phyloP scores from a whole-genome alignment of 2,329 filamentous ascomycete species.

The Hypoxylon sp. region DNA sequence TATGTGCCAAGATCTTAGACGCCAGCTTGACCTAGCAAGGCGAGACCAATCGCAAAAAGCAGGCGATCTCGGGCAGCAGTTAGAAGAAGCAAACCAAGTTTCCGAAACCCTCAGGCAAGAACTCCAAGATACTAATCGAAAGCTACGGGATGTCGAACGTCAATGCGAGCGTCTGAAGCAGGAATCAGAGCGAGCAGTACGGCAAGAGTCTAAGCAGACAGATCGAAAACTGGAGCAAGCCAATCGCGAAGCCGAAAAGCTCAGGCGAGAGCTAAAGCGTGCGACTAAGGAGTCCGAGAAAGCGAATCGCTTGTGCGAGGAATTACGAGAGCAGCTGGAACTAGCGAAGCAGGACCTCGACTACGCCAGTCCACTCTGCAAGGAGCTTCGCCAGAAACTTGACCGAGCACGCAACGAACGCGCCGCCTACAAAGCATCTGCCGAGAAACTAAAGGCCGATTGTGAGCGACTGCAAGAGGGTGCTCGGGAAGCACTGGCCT shows the following conservation, averaged over 20 bases:
- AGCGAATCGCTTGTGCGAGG: slow-evolving; percentile 65
- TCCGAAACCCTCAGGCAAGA: slow-evolving; percentile 57
- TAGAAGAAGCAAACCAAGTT: slow-evolving; percentile 49
- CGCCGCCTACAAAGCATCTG: slow-evolving; percentile 67
- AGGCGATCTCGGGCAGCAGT: slow-evolving; percentile 42
- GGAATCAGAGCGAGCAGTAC: slow-evolving; percentile 56
- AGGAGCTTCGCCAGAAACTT: slow-evolving; percentile 74
- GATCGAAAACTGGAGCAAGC: slow-evolving; percentile 66
- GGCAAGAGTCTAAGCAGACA: slow-evolving; percentile 49
- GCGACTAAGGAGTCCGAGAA: slow-evolving; percentile 66
- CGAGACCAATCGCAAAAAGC: slow-evolving; percentile 46
- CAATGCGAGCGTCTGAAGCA: slow-evolving; percentile 49
- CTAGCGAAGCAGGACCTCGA: slow-evolving; percentile 47
- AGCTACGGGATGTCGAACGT: slow-evolving; percentile 73
- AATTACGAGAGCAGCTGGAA: slow-evolving; percentile 52
- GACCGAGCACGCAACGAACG: slow-evolving; percentile 78
- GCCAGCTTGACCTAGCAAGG: slow-evolving; percentile 58
- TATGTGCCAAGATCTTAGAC: slow-evolving; percentile 61
- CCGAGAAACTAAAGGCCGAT: slow-evolving; percentile 69
- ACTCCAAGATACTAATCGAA: slow-evolving; percentile 73
- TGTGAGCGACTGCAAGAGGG: slow-evolving; percentile 62
- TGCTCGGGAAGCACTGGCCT: slow-evolving; percentile 57
- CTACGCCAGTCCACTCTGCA: slow-evolving; percentile 51
- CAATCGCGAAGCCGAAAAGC: slow-evolving; percentile 45
- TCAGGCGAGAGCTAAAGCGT: slow-evolving; percentile 50